Evolutionary conservation across 768 basidiomycete species (phyloP).

Genomic region (Strobilomyces dryophilus): DNA sequence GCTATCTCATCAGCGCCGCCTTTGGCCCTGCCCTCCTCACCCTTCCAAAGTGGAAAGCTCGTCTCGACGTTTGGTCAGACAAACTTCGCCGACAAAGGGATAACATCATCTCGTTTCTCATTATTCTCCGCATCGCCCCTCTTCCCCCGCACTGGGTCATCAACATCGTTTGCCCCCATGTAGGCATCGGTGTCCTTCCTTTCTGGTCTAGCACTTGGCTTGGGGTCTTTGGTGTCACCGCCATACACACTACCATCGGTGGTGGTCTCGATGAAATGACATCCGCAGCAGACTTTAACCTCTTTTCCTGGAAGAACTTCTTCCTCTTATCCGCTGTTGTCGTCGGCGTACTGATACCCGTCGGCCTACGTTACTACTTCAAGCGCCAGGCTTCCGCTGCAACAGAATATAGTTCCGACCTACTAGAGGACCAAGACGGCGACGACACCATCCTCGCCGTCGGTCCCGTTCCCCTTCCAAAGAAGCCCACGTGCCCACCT

Average conservation of each 20-base stretch:
- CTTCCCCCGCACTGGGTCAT: constrained; percentile 97
- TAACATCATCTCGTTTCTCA: constrained; percentile 88
- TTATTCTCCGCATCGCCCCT: constrained; percentile 92
- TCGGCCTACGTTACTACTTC: constrained; percentile 83
- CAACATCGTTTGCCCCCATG: constrained; percentile 88
- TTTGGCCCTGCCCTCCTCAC: constrained; percentile 90
- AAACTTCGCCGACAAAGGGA: constrained; percentile 77
- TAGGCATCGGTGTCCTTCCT: constrained; percentile 77
- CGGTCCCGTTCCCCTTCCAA: constrained; percentile 45
- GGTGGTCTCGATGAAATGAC: constrained; percentile 95
- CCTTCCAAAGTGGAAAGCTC: constrained; percentile 78
- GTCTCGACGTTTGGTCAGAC: constrained; percentile 75
- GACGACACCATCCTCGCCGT: constrained; percentile 52
- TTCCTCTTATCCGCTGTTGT: constrained; percentile 80
- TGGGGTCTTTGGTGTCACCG: constrained; percentile 84
- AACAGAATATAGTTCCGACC: constrained; percentile 33
- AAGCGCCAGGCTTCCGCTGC: constrained; percentile 47
- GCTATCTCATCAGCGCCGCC: constrained; percentile 88
- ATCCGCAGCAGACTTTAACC: constrained; percentile 85
- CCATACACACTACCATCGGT: constrained; percentile 95
- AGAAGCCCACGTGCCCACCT: constrained; percentile 37
- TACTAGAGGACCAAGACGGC: constrained; percentile 33
- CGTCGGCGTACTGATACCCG: constrained; percentile 90
- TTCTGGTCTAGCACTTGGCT: constrained; percentile 92
- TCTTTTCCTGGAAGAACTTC: constrained; percentile 90